A percentile compares a stretch with the other conserved stretches of the same genome.
Evolutionary conservation across 345 rosid species (phyloP).

Genomic region (Microthlaspi erraticum): DNA sequence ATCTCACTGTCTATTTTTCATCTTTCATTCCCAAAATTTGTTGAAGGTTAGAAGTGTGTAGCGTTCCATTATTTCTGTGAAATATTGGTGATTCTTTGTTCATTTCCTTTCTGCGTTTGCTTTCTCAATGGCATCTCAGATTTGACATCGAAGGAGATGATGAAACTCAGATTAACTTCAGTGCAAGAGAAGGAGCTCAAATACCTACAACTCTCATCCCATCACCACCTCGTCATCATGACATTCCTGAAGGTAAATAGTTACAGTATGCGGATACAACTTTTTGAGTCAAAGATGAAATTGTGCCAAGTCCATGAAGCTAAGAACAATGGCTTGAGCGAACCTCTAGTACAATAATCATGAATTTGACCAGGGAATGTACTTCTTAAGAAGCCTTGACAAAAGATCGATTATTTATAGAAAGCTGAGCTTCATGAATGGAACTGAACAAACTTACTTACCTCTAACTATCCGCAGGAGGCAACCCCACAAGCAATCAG

Average conservation of each 20-base stretch:
- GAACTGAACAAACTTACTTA: constrained; percentile 31
- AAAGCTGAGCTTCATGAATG: constrained; percentile 24
- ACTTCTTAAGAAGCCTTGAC: constrained; percentile 26
- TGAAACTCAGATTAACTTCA: constrained; percentile 61
- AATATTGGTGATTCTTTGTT: constrained; percentile 24
- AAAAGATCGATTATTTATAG: not conserved
- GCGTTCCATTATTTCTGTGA: constrained; percentile 9
- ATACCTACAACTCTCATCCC: constrained; percentile 54
- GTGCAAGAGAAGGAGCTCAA: constrained; percentile 54
- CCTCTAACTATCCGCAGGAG: constrained; percentile 47
- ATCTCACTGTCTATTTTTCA: constrained; percentile 4
- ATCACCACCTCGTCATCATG: constrained; percentile 57
- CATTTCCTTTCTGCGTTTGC: not conserved
- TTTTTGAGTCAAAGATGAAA: not conserved
- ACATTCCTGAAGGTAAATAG: constrained; percentile 59
- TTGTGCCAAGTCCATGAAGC: constrained; percentile 13
- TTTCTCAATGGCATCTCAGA: constrained; percentile 49
- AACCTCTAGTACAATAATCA: constrained; percentile 17
- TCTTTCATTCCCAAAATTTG: constrained; percentile 14
- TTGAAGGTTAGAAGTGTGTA: constrained; percentile 22
- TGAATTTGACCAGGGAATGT: constrained; percentile 23
- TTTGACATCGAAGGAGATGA: constrained; percentile 78
- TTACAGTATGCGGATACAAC: constrained; percentile 14
- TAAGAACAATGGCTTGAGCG: constrained; percentile 26
- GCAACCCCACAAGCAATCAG: constrained; percentile 51